These are phyloP conservation scores for Vickermania ingenoplastis DNA, from an alignment of 208 protist genomes.

Conservation along the genomic window DNA sequence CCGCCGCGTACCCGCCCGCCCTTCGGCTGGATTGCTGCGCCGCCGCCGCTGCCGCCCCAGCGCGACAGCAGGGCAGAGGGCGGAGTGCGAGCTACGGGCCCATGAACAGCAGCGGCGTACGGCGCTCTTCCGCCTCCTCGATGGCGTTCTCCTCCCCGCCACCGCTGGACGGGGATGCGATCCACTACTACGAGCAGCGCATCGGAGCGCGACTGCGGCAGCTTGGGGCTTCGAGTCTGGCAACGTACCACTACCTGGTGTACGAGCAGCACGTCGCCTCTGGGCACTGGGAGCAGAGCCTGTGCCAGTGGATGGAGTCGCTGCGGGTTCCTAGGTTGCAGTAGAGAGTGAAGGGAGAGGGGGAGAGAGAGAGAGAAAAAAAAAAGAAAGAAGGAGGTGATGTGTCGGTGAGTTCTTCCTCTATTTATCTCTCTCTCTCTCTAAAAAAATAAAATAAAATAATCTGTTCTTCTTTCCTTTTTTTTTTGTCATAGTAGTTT, in stretches of 20 bases:
- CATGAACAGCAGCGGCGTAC: not conserved
- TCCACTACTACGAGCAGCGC: constrained; percentile 62
- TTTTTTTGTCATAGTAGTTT: too few species aligned
- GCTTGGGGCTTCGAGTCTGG: constrained; percentile 27
- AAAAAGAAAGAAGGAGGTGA: too few species aligned
- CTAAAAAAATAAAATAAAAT: too few species aligned
- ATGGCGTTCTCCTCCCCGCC: not conserved
- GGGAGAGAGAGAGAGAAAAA: too few species aligned
- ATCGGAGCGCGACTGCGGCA: constrained; percentile 40
- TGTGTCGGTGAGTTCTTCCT: too few species aligned
- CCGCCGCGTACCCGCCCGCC: not conserved
- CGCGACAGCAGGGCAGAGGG: not conserved
- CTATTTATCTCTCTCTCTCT: too few species aligned
- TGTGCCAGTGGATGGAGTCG: constrained; percentile 48
- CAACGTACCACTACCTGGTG: constrained; percentile 56
- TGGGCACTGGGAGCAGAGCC: constrained; percentile 44
- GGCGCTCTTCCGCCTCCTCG: not conserved
- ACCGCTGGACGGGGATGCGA: constrained; percentile 30
- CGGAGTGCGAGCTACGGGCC: not conserved
- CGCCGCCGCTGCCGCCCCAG: not conserved
- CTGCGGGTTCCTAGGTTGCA: constrained; percentile 6
- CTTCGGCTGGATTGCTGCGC: not conserved
- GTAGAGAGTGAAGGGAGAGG: not conserved
- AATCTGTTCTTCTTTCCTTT: too few species aligned
- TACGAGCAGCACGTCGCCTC: constrained; percentile 73